A percentile compares a stretch with the other conserved stretches of the same genome.
These are phyloP conservation scores for Huntiella moniliformis DNA, from an alignment of 2,329 filamentous ascomycete genomes.

Conservation along the genomic window DNA sequence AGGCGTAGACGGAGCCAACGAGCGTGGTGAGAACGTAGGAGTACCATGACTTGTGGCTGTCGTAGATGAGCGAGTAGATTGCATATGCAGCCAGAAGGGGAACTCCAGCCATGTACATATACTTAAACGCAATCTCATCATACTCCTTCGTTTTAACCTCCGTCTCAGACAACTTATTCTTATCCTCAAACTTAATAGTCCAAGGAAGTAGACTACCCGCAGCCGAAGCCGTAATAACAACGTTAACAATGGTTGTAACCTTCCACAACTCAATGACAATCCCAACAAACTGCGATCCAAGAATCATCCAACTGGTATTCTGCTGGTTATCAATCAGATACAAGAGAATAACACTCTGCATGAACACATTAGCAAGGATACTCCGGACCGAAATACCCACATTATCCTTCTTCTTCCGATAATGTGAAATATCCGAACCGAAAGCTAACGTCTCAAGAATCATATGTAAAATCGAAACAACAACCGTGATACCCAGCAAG, in stretches of 20 bases:
- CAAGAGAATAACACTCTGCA: conserved; percentile 89
- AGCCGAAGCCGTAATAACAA: conserved; percentile 53
- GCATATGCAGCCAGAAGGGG: conserved; percentile 81
- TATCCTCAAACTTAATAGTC: conserved; percentile 76
- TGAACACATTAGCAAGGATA: conserved; percentile 92
- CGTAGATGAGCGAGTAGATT: conserved; percentile 76
- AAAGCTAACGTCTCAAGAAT: conserved; percentile 92
- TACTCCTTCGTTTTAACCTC: conserved; percentile 98
- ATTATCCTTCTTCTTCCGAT: conserved; percentile 99
- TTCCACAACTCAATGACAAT: conserved; percentile 65
- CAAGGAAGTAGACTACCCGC: conserved; percentile 60
- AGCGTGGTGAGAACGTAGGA: conserved; percentile 88
- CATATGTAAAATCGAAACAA: conserved; percentile 81
- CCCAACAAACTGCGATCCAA: conserved; percentile 78
- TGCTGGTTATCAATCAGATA: conserved; percentile 96
- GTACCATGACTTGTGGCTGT: conserved; percentile 95
- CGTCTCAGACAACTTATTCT: conserved; percentile 84
- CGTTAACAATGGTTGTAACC: conserved; percentile 84
- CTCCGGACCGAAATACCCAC: conserved; percentile 91
- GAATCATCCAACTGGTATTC: conserved; percentile 97
- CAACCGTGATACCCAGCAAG: conserved; percentile 63
- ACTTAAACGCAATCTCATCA: conserved; percentile 92
- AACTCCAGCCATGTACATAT: conserved; percentile 82
- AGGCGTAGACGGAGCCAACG: conserved; percentile 90
- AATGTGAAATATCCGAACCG: conserved; percentile 93